A percentile compares a stretch with the other conserved stretches of the same genome.
phyloP scores from a whole-genome alignment of 2,329 filamentous ascomycete genomes.

The Penicillium sclerotiorum region DNA sequence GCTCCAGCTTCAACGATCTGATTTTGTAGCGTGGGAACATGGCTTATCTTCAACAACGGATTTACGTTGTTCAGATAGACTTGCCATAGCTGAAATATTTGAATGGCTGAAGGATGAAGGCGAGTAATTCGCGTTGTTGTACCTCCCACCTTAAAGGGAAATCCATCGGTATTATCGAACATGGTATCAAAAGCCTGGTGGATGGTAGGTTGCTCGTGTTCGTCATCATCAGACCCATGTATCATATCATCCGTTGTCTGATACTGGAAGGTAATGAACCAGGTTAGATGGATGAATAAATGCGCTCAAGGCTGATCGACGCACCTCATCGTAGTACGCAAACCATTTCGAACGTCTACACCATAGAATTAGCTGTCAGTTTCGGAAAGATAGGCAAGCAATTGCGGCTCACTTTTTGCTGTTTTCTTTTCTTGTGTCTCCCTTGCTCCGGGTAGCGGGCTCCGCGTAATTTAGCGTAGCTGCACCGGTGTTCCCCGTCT shows the following conservation, averaged over 20 bases:
- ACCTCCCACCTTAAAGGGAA: constrained; percentile 60
- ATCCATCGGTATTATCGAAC: constrained; percentile 59
- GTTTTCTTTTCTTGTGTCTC: neutral
- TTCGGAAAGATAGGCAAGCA: neutral
- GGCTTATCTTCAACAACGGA: constrained; percentile 65
- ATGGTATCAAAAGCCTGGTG: constrained; percentile 63
- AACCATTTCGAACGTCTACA: constrained; percentile 15
- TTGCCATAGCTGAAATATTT: constrained; percentile 26
- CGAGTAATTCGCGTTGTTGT: constrained; percentile 5
- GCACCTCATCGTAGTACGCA: constrained; percentile 21
- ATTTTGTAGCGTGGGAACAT: constrained; percentile 64
- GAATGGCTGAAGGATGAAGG: constrained; percentile 17
- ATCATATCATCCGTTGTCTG: constrained; percentile 53
- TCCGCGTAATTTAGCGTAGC: neutral
- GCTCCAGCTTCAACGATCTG: constrained; percentile 63
- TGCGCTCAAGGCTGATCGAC: neutral
- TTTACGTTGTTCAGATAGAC: constrained; percentile 23
- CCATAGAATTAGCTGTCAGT: neutral
- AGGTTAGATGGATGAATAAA: too few species aligned
- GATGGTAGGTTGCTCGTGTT: constrained; percentile 57
- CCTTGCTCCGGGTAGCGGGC: neutral
- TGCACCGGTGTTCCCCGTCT: neutral
- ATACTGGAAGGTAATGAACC: constrained; percentile 54
- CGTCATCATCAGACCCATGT: constrained; percentile 60
- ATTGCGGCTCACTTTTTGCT: neutral